A percentile compares a stretch with the other conserved stretches of the same genome.
Conservation (phyloP, 1,284 basidiomycete genomes). For the Ganoderma meredithae region DNA sequence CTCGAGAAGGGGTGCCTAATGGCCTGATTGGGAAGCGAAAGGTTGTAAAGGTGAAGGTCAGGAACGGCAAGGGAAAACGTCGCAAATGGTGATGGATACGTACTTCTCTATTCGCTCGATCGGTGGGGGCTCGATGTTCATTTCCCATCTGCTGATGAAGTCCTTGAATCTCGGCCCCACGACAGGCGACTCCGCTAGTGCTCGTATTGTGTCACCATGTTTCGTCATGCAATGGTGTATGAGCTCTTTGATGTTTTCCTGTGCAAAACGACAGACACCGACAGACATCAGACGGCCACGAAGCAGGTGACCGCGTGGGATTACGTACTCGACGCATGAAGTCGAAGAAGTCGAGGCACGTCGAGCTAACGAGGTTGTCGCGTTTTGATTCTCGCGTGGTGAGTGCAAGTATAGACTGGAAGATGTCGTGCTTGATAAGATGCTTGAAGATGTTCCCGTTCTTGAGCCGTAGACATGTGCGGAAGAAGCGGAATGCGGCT, state of each 20-base stretch:
- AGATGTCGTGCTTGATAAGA: slow-evolving; percentile 85
- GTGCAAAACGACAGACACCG: neutral
- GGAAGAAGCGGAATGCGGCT: slow-evolving; percentile 94
- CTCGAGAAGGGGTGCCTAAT: slow-evolving; percentile 41
- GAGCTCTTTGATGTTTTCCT: slow-evolving; percentile 90
- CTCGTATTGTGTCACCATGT: slow-evolving; percentile 72
- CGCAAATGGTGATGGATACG: slow-evolving; percentile 31
- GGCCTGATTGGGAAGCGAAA: slow-evolving; percentile 21
- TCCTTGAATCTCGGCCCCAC: slow-evolving; percentile 76
- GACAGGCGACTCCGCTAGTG: slow-evolving; percentile 67
- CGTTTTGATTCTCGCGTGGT: slow-evolving; percentile 82
- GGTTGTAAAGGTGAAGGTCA: neutral
- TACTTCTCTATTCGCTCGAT: slow-evolving; percentile 59
- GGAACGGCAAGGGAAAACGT: no score
- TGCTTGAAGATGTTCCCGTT: slow-evolving; percentile 89
- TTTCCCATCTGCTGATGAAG: slow-evolving; percentile 86
- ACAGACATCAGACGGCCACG: slow-evolving; percentile 15
- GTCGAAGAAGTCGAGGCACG: slow-evolving; percentile 96
- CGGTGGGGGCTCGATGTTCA: slow-evolving; percentile 88
- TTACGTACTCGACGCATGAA: slow-evolving; percentile 77
- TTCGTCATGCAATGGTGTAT: slow-evolving; percentile 87
- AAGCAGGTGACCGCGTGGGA: slow-evolving; percentile 16
- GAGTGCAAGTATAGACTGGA: slow-evolving; percentile 85
- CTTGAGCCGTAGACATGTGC: slow-evolving; percentile 83
- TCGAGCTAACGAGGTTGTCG: slow-evolving; percentile 93